Evolutionary conservation across 2,329 filamentous ascomycete species (phyloP), one percentile per base, ranked within the genome.

Genomic region (Fusarium bactridioides): DNA sequence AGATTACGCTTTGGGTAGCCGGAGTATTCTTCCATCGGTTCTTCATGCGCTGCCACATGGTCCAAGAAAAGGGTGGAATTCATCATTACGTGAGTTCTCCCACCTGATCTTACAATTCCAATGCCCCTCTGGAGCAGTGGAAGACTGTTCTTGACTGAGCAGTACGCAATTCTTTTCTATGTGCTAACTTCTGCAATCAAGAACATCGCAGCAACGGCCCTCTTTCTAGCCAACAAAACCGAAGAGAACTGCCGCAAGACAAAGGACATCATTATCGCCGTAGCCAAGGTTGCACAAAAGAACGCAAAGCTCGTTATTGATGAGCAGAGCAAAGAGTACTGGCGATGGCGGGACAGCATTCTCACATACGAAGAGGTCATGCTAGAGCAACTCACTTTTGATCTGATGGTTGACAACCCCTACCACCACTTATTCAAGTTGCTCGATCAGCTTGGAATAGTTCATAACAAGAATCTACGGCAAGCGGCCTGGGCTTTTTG

Each of bases 241-340:
- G 95, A 99, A 79, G 96, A 99, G 80, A 97, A 97, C 79, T 97
- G 94, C 79, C 92, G 95, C 54, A 97, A 97, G 83, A 97, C 97
- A 76, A 97, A 94, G 78, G 94, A 98, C 73, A 88, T 99, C 67
- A 95, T 99, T 73, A 92, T 98, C 37, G 94, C 95, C 3, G 96
- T 97, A 77, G 96, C 94, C 67, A 94, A 95, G 74, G 94, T 98
- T 25, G 96, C 95, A 33, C 94, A 98, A 82, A 98, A 99, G 84
- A 95, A 98, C 76, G 87, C 94, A 4, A 93, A 94, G 77, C 89
- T 98, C 66, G 86, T 95, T 60, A 93, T 98, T 58, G 96, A 99
- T 79, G 96, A 98, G 82, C 95, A 98, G 81, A 97, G 93, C 75
- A 98, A 98, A 79, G 96, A 99, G 79, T 99, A 96, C 80, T 99